Percentiles rank a stretch among this genome's conserved stretches.
These are phyloP conservation scores for Catunica adiposa DNA, from an alignment of 2,329 filamentous ascomycete genomes.

Conservation along the genomic window DNA sequence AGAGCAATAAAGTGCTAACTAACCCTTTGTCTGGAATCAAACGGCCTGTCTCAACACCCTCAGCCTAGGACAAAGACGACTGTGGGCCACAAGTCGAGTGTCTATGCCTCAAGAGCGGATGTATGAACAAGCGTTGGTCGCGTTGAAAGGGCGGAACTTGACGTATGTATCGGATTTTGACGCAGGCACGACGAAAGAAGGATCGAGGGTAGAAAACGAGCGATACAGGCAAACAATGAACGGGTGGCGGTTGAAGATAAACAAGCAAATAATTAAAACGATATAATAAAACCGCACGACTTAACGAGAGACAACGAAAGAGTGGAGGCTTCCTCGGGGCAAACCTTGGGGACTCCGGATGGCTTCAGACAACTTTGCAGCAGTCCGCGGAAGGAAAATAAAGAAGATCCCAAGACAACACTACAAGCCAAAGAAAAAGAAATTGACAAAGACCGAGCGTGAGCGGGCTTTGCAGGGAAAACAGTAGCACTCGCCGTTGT, in stretches of 20 bases:
- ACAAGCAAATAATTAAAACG: neutral
- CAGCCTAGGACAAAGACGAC: neutral
- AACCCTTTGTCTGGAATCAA: neutral
- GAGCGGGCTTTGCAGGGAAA: neutral
- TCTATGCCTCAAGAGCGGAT: neutral
- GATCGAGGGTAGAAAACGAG: neutral
- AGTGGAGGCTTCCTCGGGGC: neutral
- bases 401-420: neutral
- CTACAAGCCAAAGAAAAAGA: neutral
- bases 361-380: neutral
- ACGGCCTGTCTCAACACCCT: neutral
- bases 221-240: neutral
- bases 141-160: neutral
- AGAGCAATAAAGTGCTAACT: neutral
- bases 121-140: neutral
- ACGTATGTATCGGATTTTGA: neutral
- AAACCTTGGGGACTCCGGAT: neutral
- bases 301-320: neutral
- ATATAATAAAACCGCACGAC: neutral
- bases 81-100: conserved; percentile 4
- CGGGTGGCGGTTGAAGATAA: neutral
- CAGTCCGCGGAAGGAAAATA: too few relatives aligned
- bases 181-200: neutral
- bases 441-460: neutral
- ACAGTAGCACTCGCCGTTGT: neutral